A percentile compares a stretch with the other conserved stretches of the same genome.
phyloP scores from a whole-genome alignment of 1,284 basidiomycete genomes.

The Puccinia horiana region DNA sequence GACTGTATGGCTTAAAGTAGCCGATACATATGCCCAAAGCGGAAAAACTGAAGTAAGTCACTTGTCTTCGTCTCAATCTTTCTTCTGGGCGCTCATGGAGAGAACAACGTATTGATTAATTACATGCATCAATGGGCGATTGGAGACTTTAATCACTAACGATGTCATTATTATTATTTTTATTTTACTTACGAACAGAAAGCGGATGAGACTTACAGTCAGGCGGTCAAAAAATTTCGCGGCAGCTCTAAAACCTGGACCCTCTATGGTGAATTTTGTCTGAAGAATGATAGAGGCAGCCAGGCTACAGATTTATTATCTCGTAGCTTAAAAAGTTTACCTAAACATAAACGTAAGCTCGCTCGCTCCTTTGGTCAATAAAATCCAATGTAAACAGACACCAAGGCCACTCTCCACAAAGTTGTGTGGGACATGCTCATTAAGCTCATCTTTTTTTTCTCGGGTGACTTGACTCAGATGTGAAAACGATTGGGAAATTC shows the following conservation, averaged over 20 bases:
- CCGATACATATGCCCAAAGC: conserved; percentile 78
- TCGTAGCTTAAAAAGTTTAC: conserved; percentile 84
- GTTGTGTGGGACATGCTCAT: background rate
- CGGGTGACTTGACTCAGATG: conserved; percentile 65
- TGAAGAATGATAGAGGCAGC: conserved; percentile 6
- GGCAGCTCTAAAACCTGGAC: conserved; percentile 42
- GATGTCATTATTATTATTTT: background rate
- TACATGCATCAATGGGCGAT: background rate
- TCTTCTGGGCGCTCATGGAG: background rate
- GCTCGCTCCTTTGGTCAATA: background rate
- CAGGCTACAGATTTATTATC: conserved; percentile 56
- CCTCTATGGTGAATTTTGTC: conserved; percentile 44
- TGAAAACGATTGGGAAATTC: conserved; percentile 91
- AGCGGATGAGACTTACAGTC: conserved; percentile 43
- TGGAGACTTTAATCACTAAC: background rate
- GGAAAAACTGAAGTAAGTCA: conserved; percentile 73
- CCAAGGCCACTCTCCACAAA: background rate
- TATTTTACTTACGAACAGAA: conserved; percentile 17
- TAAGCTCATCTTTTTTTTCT: background rate
- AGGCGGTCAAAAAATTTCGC: conserved; percentile 40
- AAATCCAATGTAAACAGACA: background rate
- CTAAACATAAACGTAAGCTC: conserved; percentile 84
- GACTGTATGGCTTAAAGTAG: conserved; percentile 79
- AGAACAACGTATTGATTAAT: background rate
- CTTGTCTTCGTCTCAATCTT: background rate